phyloP scores from a whole-genome alignment of 176 grass and related monocot genomes.

The Ananas comosus region DNA sequence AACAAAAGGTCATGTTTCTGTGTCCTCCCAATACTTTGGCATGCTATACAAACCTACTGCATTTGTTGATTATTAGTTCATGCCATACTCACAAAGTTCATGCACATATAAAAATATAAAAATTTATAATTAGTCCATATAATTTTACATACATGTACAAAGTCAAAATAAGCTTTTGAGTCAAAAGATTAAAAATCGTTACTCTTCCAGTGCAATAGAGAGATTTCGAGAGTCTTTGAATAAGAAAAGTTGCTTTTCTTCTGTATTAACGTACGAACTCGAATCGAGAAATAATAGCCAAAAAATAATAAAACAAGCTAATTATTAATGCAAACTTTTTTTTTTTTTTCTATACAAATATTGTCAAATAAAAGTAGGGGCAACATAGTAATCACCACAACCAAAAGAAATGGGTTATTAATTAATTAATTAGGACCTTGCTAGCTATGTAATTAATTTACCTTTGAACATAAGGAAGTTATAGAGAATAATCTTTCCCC shows the following conservation, averaged over 20 bases:
- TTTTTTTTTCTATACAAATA: not conserved
- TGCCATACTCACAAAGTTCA: not conserved
- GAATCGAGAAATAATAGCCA: no score
- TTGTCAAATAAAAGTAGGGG: not conserved
- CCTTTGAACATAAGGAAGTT: slow-evolving; percentile 1
- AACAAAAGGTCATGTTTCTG: slow-evolving; percentile 3
- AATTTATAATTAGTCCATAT: no score
- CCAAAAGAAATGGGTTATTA: slow-evolving; percentile 1
- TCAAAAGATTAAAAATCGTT: no score
- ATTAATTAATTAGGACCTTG: not conserved
- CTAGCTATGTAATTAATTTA: not conserved
- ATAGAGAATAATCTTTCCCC: not conserved
- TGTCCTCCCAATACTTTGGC: not conserved
- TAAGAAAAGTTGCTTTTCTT: no score
- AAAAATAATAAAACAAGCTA: no score
- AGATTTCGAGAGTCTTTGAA: no score
- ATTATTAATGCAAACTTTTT: no score
- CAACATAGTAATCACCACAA: not conserved
- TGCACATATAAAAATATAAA: no score
- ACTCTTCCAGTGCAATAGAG: no score
- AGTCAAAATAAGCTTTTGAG: no score
- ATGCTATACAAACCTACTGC: not conserved
- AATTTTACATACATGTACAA: no score
- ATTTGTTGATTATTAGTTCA: not conserved
- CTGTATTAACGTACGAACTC: no score